Conservation (phyloP, 2,329 filamentous ascomycete species). For the Didymella pomorum region DNA sequence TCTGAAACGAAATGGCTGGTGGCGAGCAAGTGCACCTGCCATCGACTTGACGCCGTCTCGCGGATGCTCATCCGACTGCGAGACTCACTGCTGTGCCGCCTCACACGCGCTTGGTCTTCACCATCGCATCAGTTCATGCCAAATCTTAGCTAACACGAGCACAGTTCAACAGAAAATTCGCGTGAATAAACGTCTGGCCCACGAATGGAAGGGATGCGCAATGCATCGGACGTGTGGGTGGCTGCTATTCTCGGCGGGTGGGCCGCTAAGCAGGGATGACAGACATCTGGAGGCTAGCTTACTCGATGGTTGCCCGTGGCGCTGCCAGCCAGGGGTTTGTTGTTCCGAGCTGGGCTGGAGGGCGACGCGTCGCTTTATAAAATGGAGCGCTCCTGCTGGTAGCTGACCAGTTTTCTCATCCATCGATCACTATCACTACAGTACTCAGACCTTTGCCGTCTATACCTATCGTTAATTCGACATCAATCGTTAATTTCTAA, state of each 20-base stretch:
- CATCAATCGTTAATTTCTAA: conserved; percentile 22
- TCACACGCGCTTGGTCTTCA: conserved; percentile 12
- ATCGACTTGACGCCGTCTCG: background rate
- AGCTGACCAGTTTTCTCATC: background rate
- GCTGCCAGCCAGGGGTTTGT: conserved; percentile 19
- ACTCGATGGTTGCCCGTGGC: conserved; percentile 16
- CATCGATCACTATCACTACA: conserved; percentile 8
- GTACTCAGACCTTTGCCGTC: conserved; percentile 14
- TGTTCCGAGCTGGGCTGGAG: conserved; percentile 15
- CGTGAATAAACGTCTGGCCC: conserved; percentile 12
- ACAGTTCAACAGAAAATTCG: conserved; percentile 20
- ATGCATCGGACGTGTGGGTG: conserved; percentile 8
- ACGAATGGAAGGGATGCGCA: conserved; percentile 19
- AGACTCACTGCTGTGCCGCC: background rate
- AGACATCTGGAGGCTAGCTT: conserved; percentile 16
- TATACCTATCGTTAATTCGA: conserved; percentile 12
- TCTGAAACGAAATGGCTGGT: conserved; percentile 15
- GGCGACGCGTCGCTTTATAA: conserved; percentile 17
- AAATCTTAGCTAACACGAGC: conserved; percentile 16
- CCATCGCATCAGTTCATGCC: conserved; percentile 8
- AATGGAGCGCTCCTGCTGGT: conserved; percentile 2
- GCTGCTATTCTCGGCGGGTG: conserved; percentile 22
- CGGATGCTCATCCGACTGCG: background rate
- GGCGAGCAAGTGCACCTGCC: conserved; percentile 16
- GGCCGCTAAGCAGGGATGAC: conserved; percentile 8